Percentiles rank a stretch among this genome's conserved stretches.
These are phyloP conservation scores for Lotmaria passim DNA, from an alignment of 208 protist species.

Conservation along the genomic window DNA sequence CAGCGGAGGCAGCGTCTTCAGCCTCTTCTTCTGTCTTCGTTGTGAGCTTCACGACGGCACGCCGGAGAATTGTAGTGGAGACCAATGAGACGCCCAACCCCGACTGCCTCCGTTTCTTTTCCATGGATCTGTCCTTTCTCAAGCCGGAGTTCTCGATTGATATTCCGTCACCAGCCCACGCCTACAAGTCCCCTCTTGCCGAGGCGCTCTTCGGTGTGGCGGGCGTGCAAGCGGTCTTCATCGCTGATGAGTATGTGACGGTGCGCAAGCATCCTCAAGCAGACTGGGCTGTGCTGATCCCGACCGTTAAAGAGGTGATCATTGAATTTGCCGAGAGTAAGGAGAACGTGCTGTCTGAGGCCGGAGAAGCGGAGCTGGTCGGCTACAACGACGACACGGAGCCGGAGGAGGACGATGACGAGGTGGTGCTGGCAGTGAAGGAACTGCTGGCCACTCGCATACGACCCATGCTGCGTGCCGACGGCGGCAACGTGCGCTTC, in stretches of 20 bases:
- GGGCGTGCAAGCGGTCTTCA: constrained; percentile 71
- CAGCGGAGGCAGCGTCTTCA: background rate
- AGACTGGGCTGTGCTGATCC: constrained; percentile 64
- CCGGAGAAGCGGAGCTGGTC: constrained; percentile 63
- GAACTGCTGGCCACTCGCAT: constrained; percentile 91
- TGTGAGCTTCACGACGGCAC: constrained; percentile 9
- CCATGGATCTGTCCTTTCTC: constrained; percentile 87
- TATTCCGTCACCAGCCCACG: constrained; percentile 62
- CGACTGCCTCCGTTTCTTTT: constrained; percentile 86
- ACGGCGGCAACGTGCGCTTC: constrained; percentile 93
- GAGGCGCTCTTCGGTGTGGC: constrained; percentile 69
- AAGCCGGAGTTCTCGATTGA: constrained; percentile 79
- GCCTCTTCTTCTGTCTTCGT: background rate
- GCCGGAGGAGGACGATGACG: constrained; percentile 86
- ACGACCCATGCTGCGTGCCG: constrained; percentile 87
- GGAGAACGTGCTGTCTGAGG: constrained; percentile 67
- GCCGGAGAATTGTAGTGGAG: constrained; percentile 66
- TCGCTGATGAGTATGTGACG: constrained; percentile 88
- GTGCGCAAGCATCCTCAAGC: constrained; percentile 57
- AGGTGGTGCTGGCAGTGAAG: constrained; percentile 93
- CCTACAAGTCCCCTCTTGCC: constrained; percentile 79
- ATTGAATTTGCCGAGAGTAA: constrained; percentile 76
- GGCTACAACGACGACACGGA: constrained; percentile 91
- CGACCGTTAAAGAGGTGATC: constrained; percentile 66
- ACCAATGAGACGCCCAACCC: constrained; percentile 87